Evolutionary conservation across 257 asterid species (phyloP).

Genomic region (Cordia subcordata): DNA sequence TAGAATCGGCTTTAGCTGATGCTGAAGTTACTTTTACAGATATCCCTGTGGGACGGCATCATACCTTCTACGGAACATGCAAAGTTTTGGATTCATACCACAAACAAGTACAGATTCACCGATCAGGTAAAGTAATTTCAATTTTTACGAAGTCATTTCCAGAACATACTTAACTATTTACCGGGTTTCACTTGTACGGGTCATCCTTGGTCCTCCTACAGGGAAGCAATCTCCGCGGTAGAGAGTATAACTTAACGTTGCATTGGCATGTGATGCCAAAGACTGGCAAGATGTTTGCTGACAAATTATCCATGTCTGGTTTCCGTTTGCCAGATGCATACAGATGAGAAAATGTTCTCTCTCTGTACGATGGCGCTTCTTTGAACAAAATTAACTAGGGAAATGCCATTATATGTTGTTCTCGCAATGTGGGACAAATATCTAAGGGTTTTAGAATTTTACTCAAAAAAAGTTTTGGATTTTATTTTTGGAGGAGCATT

Average conservation of each 20-base stretch:
- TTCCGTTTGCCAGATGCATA: slow-evolving; percentile 65
- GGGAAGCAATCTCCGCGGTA: slow-evolving; percentile 95
- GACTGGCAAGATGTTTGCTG: slow-evolving; percentile 90
- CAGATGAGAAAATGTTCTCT: slow-evolving; percentile 34
- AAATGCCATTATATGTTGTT: neutral
- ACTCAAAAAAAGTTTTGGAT: neutral
- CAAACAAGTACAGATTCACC: slow-evolving; percentile 74
- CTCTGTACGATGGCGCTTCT: neutral
- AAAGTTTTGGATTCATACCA: slow-evolving; percentile 66
- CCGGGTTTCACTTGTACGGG: neutral
- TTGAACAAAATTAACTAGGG: neutral
- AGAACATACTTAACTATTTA: neutral
- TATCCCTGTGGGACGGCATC: slow-evolving; percentile 8
- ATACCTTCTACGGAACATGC: slow-evolving; percentile 55
- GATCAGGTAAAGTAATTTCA: slow-evolving; percentile 55
- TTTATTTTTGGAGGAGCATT: neutral
- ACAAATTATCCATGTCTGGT: slow-evolving; percentile 83
- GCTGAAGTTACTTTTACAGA: neutral
- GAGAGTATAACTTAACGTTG: slow-evolving; percentile 71
- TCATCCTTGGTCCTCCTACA: slow-evolving; percentile 1
- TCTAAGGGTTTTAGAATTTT: neutral
- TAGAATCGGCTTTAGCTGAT: neutral
- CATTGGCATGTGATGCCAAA: slow-evolving; percentile 99
- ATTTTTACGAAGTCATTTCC: neutral
- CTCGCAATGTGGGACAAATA: neutral